Evolutionary conservation across 345 rosid species (phyloP), one percentile per base, ranked within the genome.

Genomic region (Isatis tinctoria): DNA sequence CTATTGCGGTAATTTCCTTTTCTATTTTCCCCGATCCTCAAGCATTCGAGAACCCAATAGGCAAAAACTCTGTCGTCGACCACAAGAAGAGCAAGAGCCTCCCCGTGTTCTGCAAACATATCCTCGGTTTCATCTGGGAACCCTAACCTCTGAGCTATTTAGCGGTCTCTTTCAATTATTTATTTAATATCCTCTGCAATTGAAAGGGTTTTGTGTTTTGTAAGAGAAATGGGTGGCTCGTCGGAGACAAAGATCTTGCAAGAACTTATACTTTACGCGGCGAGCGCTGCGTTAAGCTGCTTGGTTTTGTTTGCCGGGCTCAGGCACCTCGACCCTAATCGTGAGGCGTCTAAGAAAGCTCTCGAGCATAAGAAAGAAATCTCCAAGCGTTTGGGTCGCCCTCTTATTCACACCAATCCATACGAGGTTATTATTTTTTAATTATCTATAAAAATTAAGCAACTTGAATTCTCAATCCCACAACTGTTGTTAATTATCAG

Each of bases 211-310:
- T 8, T 67, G 7, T 11, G n/a, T 20, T 20, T 63, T 9, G 45
- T 28, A 43, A 64, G 35, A 18, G 17, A 60, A 68, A 83, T 86
- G 93, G 88, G 85, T 27, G 74, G 84, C 5, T 82, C 93, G 5
- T 82, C 90, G 48, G 92, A 90, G 86, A 87, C 95, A 3, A 91
- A 80, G 81, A 85, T 92, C 79, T 36, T 95, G 70, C 96, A 95
- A 75, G 87, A 95, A 39, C 84, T 92, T 60, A 54, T 90, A 36
- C 78, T 92, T 59, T 92, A 92, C 83, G 99, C 98, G 8, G 99
- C 99, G 27, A 95, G 99, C 82, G 99, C 99, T 10, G 98, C 99
- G 48, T 52, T 95, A 4, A 95, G 98, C 75, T 90, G 90, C 72
- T 75, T 92, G 77, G 97, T 95, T 52, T 79, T 95, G 7, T 89